Conservation (phyloP, 2,329 filamentous ascomycete species). For the Ophiocordyceps australis region DNA sequence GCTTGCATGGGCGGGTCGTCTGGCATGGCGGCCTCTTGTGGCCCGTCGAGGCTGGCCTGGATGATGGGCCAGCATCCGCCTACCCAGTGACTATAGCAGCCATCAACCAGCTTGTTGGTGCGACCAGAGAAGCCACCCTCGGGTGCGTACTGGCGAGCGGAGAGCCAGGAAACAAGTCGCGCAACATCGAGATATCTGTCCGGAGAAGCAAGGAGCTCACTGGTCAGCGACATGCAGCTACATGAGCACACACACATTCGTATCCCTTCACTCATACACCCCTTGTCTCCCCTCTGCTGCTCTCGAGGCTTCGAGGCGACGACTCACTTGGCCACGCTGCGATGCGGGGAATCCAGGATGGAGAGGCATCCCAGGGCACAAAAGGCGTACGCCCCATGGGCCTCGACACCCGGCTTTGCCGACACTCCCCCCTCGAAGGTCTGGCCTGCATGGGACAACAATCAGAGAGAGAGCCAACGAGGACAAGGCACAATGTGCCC, state of each 20-base stretch:
- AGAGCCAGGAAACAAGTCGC: constrained; percentile 70
- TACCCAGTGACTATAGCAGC: constrained; percentile 97
- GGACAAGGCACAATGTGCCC: too few species aligned
- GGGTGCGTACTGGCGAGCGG: constrained; percentile 71
- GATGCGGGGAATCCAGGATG: constrained; percentile 64
- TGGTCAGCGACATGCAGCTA: constrained; percentile 7
- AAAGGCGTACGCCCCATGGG: constrained; percentile 92
- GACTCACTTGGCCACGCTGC: constrained; percentile 52
- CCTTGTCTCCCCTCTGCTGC: constrained; percentile 13
- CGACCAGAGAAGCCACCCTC: constrained; percentile 88
- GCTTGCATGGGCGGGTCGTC: constrained; percentile 11
- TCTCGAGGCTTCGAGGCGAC: constrained; percentile 6
- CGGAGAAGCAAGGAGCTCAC: too few species aligned
- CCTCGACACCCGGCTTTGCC: constrained; percentile 69
- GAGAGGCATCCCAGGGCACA: constrained; percentile 80
- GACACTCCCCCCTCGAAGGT: constrained; percentile 92
- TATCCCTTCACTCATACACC: too few species aligned
- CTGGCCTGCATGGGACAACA: constrained; percentile 41
- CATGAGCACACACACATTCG: constrained; percentile 17
- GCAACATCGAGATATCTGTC: constrained; percentile 58
- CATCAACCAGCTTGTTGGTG: constrained; percentile 95
- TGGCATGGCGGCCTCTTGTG: constrained; percentile 12
- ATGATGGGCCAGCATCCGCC: constrained; percentile 87
- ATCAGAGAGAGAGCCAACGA: constrained; percentile 2
- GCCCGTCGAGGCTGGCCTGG: constrained; percentile 54